A percentile compares a stretch with the other conserved stretches of the same genome.
Evolutionary conservation across 2,329 filamentous ascomycete genomes (phyloP).

Genomic region (Xylaria digitata): DNA sequence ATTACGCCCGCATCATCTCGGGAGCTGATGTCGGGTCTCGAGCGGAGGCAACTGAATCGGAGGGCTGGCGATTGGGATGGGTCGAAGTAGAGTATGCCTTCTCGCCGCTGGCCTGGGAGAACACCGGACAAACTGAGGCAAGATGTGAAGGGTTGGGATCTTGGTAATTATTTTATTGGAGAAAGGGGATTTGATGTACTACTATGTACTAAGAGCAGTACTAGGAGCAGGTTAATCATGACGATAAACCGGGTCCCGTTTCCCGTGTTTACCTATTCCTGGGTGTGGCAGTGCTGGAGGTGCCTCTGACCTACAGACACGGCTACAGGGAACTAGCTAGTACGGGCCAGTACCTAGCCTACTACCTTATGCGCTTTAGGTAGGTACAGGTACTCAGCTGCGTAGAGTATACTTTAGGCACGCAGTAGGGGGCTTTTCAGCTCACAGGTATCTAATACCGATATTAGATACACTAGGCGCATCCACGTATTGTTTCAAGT

Average conservation of each 20-base stretch:
- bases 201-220: too few species aligned
- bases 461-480: too few species aligned
- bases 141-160: slow-evolving; percentile 24
- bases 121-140: slow-evolving; percentile 16
- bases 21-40: slow-evolving; percentile 36
- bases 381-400: too few species aligned
- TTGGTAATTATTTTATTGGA: slow-evolving; percentile 29
- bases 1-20: slow-evolving; percentile 48
- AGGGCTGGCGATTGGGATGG: slow-evolving; percentile 18
- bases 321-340: not conserved
- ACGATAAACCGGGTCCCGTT: slow-evolving; percentile 34
- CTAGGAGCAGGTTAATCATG: slow-evolving; percentile 28
- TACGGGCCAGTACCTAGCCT: not conserved
- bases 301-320: slow-evolving; percentile 9
- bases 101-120: slow-evolving; percentile 1
- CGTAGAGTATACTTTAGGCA: too few species aligned
- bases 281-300: slow-evolving; percentile 36
- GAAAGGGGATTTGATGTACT: slow-evolving; percentile 33
- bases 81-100: slow-evolving; percentile 4
- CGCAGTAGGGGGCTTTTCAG: too few species aligned
- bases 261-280: slow-evolving; percentile 31
- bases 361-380: too few species aligned
- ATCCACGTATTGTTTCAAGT: too few species aligned
- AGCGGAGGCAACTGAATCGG: slow-evolving; percentile 32
- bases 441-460: too few species aligned